phyloP scores from a whole-genome alignment of 2,329 filamentous ascomycete species.

The Arthrinium puccinioides region DNA sequence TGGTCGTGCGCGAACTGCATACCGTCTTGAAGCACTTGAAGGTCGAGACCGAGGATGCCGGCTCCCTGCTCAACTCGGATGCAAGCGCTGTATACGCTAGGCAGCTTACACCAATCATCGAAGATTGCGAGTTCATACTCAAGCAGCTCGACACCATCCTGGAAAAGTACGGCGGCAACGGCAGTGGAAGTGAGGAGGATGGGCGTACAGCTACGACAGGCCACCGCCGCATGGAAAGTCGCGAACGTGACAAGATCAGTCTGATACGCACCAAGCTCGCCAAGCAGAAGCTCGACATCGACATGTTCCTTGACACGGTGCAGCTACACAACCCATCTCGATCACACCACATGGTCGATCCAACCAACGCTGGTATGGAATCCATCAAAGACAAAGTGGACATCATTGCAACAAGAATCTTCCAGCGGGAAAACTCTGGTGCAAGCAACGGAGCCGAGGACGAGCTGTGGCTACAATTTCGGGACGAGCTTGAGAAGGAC shows the following conservation, averaged over 20 bases:
- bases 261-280: conserved; percentile 38
- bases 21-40: conserved; percentile 50
- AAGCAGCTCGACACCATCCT: conserved; percentile 47
- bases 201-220: conserved; percentile 12
- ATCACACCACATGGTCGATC: conserved; percentile 25
- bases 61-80: conserved; percentile 43
- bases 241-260: conserved; percentile 31
- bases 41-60: conserved; percentile 47
- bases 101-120: conserved; percentile 43
- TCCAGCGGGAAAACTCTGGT: conserved; percentile 31
- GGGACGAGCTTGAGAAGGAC: conserved; percentile 48
- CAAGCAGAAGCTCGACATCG: conserved; percentile 44
- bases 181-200: conserved; percentile 13
- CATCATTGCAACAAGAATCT: conserved; percentile 44
- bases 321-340: conserved; percentile 42
- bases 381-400: conserved; percentile 55
- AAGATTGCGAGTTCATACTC: conserved; percentile 48
- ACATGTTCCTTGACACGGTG: conserved; percentile 50
- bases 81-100: conserved; percentile 35
- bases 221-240: conserved; percentile 24
- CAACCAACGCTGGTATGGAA: conserved; percentile 37
- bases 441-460: conserved; percentile 36
- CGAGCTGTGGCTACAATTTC: conserved; percentile 51
- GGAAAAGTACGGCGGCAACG: conserved; percentile 31
- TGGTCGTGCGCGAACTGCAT: conserved; percentile 45